Evolutionary conservation across 805 yeast genomes (phyloP).

Genomic region (Maudiozyma serrabonitensis): DNA sequence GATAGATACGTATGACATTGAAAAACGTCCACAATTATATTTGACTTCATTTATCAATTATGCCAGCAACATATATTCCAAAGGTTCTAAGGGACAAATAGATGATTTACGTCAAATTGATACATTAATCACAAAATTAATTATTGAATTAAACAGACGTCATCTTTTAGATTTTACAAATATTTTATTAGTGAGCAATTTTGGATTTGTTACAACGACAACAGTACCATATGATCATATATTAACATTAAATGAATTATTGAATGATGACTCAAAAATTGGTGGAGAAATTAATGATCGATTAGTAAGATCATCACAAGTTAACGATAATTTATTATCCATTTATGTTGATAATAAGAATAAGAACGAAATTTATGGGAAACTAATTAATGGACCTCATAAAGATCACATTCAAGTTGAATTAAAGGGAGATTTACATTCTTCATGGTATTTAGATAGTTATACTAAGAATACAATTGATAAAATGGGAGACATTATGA

Average conservation of each 20-base stretch:
- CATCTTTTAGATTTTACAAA: constrained; percentile 60
- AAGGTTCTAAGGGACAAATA: constrained; percentile 37
- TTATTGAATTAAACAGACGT: constrained; percentile 40
- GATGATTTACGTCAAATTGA: constrained; percentile 48
- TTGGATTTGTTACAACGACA: constrained; percentile 55
- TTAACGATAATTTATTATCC: constrained; percentile 14
- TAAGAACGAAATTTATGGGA: constrained; percentile 35
- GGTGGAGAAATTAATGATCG: not conserved
- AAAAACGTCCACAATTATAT: constrained; percentile 62
- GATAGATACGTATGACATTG: constrained; percentile 46
- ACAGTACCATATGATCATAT: not conserved
- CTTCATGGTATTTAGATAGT: not conserved
- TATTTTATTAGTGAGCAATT: constrained; percentile 74
- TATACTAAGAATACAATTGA: not conserved
- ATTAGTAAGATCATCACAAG: not conserved
- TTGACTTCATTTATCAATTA: constrained; percentile 73
- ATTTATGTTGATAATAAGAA: constrained; percentile 5
- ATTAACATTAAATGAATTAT: not conserved
- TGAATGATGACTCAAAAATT: not conserved
- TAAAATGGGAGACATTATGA: not conserved
- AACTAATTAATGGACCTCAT: constrained; percentile 21
- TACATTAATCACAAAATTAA: constrained; percentile 42
- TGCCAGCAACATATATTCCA: constrained; percentile 61
- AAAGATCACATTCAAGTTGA: not conserved
- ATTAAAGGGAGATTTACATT: not conserved